phyloP scores from a whole-genome alignment of 1,139 yeast species.

The Kodamaea anthophila region DNA sequence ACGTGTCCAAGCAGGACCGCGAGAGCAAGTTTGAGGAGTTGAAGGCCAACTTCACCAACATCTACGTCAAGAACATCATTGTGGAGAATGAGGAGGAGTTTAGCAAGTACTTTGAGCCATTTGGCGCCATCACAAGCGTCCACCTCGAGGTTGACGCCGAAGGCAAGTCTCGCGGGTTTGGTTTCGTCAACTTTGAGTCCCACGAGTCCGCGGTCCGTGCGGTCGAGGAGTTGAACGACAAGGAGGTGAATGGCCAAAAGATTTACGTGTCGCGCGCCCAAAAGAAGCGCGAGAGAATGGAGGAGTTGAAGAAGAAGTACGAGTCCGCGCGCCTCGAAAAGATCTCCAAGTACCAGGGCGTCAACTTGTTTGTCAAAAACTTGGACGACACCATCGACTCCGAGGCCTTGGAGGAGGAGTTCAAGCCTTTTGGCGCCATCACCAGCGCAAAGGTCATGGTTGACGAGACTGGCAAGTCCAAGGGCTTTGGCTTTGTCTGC shows the following conservation, averaged over 20 bases:
- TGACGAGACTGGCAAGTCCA: conserved; percentile 90
- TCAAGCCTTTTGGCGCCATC: conserved; percentile 88
- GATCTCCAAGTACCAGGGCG: conserved; percentile 94
- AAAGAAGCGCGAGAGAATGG: conserved; percentile 96
- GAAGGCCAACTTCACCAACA: conserved; percentile 92
- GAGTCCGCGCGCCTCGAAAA: conserved; percentile 92
- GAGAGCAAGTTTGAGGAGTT: conserved; percentile 88
- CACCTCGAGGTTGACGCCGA: conserved; percentile 77
- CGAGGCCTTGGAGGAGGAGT: conserved; percentile 87
- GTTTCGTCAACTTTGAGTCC: conserved; percentile 83
- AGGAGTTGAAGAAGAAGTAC: conserved; percentile 92
- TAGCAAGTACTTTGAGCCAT: conserved; percentile 62
- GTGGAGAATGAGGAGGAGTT: conserved; percentile 69
- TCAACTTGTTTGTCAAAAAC: conserved; percentile 93
- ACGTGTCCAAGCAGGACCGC: conserved; percentile 90
- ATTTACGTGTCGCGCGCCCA: conserved; percentile 98
- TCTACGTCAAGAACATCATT: conserved; percentile 87
- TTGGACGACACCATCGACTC: conserved; percentile 91
- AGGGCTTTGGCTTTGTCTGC: conserved; percentile 98
- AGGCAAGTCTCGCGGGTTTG: conserved; percentile 93
- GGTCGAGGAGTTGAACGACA: conserved; percentile 86
- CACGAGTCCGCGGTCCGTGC: conserved; percentile 90
- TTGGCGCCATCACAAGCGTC: conserved; percentile 81
- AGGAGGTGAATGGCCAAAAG: conserved; percentile 77
- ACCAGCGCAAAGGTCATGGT: conserved; percentile 97